These are phyloP conservation scores for Azolla pinnata DNA, from an alignment of 75 land plant species.

Conservation along the genomic window DNA sequence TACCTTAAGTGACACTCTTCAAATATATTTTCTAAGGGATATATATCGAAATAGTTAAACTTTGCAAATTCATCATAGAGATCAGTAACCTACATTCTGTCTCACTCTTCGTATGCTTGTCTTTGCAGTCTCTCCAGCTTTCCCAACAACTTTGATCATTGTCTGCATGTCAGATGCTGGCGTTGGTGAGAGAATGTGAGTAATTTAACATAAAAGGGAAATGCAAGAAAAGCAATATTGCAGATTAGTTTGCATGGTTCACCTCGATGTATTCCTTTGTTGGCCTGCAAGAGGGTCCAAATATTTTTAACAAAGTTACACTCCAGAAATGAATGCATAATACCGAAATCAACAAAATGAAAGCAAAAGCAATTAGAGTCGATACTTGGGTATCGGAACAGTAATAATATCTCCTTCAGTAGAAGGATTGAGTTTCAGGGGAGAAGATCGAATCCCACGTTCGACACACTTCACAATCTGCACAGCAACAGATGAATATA, in stretches of 20 bases:
- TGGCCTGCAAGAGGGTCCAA: constrained; percentile 46
- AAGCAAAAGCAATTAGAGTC: no score
- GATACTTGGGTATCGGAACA: constrained; percentile 83
- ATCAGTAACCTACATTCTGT: constrained; percentile 53
- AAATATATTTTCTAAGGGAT: no score
- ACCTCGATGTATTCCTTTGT: constrained; percentile 87
- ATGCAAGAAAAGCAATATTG: no score
- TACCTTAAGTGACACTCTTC: no score
- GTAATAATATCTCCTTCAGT: constrained; percentile 54
- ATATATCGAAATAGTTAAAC: no score
- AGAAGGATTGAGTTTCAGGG: constrained; percentile 73
- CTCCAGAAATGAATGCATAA: constrained; percentile 12
- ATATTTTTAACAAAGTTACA: background rate
- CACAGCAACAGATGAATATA: constrained; percentile 4
- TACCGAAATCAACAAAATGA: background rate
- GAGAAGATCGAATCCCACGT: constrained; percentile 70
- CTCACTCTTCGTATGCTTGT: constrained; percentile 90
- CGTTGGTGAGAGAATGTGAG: background rate
- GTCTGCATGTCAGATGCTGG: constrained; percentile 35
- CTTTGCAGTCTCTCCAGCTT: constrained; percentile 77
- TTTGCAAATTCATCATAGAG: background rate
- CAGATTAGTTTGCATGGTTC: no score
- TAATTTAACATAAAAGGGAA: background rate
- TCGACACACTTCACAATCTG: constrained; percentile 71
- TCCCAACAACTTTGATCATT: constrained; percentile 61